Percentiles rank a stretch among this genome's conserved stretches.
These are phyloP conservation scores for Ministeria vibrans DNA, from an alignment of 78 protist species.

Conservation along the genomic window DNA sequence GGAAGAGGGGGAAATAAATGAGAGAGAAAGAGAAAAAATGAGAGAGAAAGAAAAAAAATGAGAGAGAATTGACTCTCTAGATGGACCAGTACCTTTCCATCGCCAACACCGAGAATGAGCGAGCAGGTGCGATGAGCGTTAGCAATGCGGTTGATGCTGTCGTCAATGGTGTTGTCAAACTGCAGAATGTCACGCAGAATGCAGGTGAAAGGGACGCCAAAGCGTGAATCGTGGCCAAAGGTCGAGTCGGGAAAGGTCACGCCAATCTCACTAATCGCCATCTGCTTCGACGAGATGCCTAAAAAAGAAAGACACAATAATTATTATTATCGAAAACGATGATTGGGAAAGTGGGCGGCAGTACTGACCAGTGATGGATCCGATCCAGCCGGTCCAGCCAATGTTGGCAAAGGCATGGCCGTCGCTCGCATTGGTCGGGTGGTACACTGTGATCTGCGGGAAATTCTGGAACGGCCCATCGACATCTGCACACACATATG, in stretches of 20 bases:
- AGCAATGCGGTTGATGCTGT: constrained; percentile 7
- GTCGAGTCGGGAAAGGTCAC: constrained; percentile 19
- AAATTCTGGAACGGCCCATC: constrained; percentile 14
- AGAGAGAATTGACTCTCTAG: not conserved
- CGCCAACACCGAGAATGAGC: constrained; percentile 41
- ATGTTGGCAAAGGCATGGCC: constrained; percentile 24
- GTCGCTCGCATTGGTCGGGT: not conserved
- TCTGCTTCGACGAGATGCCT: constrained; percentile 4
- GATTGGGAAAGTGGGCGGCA: not conserved
- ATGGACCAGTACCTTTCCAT: constrained; percentile 2
- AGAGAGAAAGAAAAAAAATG: not conserved
- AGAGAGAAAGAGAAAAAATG: not conserved
- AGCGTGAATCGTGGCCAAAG: constrained; percentile 21
- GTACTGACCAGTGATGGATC: constrained; percentile 18
- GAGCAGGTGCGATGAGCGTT: constrained; percentile 25
- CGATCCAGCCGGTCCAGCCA: constrained; percentile 29
- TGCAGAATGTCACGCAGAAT: constrained; percentile 15
- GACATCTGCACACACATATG: no score
- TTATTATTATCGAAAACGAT: no score
- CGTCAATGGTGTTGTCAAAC: not conserved
- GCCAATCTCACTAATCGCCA: constrained; percentile 27
- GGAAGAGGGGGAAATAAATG: no score
- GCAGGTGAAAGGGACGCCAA: constrained; percentile 29
- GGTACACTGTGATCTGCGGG: constrained; percentile 17
- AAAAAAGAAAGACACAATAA: not conserved